Conservation (phyloP, 495 filamentous ascomycete species). For the Haplographium delicatum region DNA sequence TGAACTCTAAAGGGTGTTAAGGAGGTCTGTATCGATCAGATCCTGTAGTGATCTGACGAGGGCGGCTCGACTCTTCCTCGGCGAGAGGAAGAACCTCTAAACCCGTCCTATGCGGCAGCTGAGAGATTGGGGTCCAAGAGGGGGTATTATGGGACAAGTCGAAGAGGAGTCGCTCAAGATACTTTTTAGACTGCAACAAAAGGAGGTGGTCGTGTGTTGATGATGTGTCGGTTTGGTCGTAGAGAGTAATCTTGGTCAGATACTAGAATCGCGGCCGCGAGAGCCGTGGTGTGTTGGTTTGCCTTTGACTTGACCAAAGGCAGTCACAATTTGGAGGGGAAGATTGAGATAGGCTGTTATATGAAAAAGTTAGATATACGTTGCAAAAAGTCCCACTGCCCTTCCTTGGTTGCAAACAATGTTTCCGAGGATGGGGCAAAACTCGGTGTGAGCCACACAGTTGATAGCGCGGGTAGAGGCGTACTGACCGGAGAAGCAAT, state of each 20-base stretch:
- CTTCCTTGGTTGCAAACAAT: too few species aligned
- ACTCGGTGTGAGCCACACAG: too few species aligned
- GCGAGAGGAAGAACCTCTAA: slow-evolving; percentile 93
- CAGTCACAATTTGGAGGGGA: too few species aligned
- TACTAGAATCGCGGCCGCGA: slow-evolving; percentile 54
- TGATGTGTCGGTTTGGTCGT: slow-evolving; percentile 56
- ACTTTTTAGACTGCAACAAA: slow-evolving; percentile 44
- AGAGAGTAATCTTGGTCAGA: slow-evolving; percentile 70
- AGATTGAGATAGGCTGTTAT: too few species aligned
- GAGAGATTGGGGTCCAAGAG: slow-evolving; percentile 53
- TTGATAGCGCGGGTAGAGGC: too few species aligned
- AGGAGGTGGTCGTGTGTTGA: slow-evolving; percentile 51
- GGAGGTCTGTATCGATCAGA: slow-evolving; percentile 87
- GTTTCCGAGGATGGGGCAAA: too few species aligned
- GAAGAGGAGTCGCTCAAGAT: slow-evolving; percentile 41
- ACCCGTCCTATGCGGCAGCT: slow-evolving; percentile 99
- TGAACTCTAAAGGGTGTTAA: slow-evolving; percentile 49
- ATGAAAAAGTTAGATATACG: not conserved
- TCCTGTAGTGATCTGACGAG: slow-evolving; percentile 77
- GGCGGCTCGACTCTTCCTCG: slow-evolving; percentile 91
- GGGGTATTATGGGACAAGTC: slow-evolving; percentile 54
- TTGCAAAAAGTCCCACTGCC: not conserved
- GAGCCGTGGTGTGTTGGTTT: slow-evolving; percentile 62
- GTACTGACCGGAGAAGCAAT: not conserved
- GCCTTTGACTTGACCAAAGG: slow-evolving; percentile 54